A percentile compares a stretch with the other conserved stretches of the same genome.
Evolutionary conservation across 805 yeast species (phyloP).

Genomic region (Metschnikowia continentalis): DNA sequence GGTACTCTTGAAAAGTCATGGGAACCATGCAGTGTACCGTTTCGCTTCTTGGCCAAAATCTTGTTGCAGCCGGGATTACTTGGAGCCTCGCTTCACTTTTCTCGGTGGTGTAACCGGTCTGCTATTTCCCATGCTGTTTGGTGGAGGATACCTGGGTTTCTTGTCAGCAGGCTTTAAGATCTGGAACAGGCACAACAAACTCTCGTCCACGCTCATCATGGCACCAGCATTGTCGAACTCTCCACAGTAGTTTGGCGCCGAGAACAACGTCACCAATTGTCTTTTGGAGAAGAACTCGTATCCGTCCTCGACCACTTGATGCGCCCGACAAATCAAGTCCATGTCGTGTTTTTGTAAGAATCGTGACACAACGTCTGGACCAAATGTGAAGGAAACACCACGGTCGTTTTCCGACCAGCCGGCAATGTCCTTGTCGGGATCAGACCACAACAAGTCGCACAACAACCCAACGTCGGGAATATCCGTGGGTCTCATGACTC

Average conservation of each 20-base stretch:
- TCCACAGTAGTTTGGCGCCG: slow-evolving; percentile 98
- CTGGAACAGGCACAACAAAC: slow-evolving; percentile 91
- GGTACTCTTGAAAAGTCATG: background rate
- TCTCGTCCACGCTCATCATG: slow-evolving; percentile 98
- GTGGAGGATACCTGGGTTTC: slow-evolving; percentile 65
- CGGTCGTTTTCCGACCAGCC: slow-evolving; percentile 99
- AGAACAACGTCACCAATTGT: slow-evolving; percentile 89
- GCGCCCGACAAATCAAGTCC: slow-evolving; percentile 98
- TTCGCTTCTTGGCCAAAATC: background rate
- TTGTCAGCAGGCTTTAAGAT: slow-evolving; percentile 97
- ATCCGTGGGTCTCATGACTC: slow-evolving; percentile 99
- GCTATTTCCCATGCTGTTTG: slow-evolving; percentile 35
- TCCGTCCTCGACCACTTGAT: slow-evolving; percentile 98
- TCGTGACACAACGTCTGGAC: slow-evolving; percentile 97
- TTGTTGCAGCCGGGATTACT: slow-evolving; percentile 22
- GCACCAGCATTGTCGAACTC: slow-evolving; percentile 99
- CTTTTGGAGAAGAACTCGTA: slow-evolving; percentile 95
- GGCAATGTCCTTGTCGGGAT: slow-evolving; percentile 95
- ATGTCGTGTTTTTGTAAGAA: slow-evolving; percentile 95
- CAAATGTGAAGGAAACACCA: slow-evolving; percentile 98
- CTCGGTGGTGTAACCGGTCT: slow-evolving; percentile 60
- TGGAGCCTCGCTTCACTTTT: slow-evolving; percentile 49
- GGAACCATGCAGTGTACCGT: background rate
- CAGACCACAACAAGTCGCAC: slow-evolving; percentile 97
- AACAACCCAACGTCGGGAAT: slow-evolving; percentile 96